Evolutionary conservation across 768 basidiomycete species (phyloP).

Genomic region (Phlegmacium glaucopus): DNA sequence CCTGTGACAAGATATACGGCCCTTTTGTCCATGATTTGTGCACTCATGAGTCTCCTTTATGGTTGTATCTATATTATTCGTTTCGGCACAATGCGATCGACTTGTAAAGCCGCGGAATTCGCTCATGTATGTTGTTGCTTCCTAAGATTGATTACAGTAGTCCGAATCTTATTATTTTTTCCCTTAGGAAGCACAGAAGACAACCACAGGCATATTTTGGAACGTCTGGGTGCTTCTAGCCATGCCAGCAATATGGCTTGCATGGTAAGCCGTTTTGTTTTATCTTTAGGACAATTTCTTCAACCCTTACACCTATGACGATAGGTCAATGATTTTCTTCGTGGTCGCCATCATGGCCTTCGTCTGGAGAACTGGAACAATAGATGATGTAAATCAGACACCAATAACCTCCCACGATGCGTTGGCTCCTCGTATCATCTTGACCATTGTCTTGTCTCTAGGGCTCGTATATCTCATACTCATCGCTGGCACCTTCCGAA

Average conservation of each 20-base stretch:
- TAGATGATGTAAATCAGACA: slow-evolving; percentile 7
- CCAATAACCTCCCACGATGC: slow-evolving; percentile 25
- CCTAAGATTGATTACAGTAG: background rate
- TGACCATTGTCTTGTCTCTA: slow-evolving; percentile 46
- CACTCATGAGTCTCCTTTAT: slow-evolving; percentile 56
- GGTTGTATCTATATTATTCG: slow-evolving; percentile 61
- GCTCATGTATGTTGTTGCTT: slow-evolving; percentile 29
- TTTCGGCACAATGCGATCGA: slow-evolving; percentile 60
- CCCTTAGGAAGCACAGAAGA: slow-evolving; percentile 43
- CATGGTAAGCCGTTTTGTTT: slow-evolving; percentile 36
- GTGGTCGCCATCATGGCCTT: slow-evolving; percentile 23
- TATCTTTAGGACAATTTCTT: background rate
- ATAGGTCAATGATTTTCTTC: slow-evolving; percentile 24
- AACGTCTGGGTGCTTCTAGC: slow-evolving; percentile 65
- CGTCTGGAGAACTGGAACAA: slow-evolving; percentile 19
- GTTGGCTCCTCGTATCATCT: slow-evolving; percentile 37
- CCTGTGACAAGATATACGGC: slow-evolving; percentile 52
- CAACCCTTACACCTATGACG: background rate
- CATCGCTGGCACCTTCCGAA: slow-evolving; percentile 16
- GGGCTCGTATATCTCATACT: slow-evolving; percentile 37
- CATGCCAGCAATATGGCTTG: slow-evolving; percentile 58
- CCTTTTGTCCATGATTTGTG: slow-evolving; percentile 51
- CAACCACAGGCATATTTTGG: slow-evolving; percentile 32
- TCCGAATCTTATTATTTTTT: background rate
- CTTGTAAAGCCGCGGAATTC: slow-evolving; percentile 57